Base-by-base conservation (phyloP, 805 yeast genomes). In the Saccharomycopsis sp. region DNA sequence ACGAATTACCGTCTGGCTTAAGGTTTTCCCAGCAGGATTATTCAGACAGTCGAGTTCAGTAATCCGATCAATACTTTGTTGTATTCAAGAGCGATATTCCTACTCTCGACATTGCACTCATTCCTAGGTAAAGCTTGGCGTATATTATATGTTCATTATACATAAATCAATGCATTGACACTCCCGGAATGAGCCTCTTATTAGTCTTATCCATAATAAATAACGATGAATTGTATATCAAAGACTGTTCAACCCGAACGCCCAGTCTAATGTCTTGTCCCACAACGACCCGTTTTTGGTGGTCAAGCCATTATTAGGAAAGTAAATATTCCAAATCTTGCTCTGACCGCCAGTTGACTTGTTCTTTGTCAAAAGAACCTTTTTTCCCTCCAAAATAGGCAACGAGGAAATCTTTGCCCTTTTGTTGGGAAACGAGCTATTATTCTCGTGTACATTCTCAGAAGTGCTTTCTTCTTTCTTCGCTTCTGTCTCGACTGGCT, bases 201-300 rank as follows among this genome's bases (percentile, higher is more conserved):
- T n/a, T n/a, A n/a, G n/a, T n/a, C n/a, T n/a, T n/a, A n/a, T n/a
- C n/a, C n/a, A n/a, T n/a, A n/a, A n/a, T n/a, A n/a, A n/a, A n/a
- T n/a, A n/a, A n/a, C n/a, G n/a, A n/a, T n/a, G n/a, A n/a, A n/a
- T n/a, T n/a, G n/a, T n/a, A n/a, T n/a, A 29, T 23, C 58, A 76
- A 68, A 55, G 70, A 44, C 48, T 44, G 16, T 44, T 44, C 4
- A 57, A 47, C 2, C 63, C 63, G 51, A 60, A 60, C 3, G 59
- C 61, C 61, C 61, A 60, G 18, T 60, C 63, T 12, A 60, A 40
- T 9, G 52, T 58, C 29, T 50, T 58, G 21, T 24, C 18, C 34
- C 55, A 4, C 53, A 40, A 50, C 34, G 41, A 15, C 21, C 55
- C 50, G 7, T 41, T 46, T 34, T 57, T 55, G 8, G 2, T 23